phyloP scores from a whole-genome alignment of 768 basidiomycete species.

The Cytidiella melzeri region DNA sequence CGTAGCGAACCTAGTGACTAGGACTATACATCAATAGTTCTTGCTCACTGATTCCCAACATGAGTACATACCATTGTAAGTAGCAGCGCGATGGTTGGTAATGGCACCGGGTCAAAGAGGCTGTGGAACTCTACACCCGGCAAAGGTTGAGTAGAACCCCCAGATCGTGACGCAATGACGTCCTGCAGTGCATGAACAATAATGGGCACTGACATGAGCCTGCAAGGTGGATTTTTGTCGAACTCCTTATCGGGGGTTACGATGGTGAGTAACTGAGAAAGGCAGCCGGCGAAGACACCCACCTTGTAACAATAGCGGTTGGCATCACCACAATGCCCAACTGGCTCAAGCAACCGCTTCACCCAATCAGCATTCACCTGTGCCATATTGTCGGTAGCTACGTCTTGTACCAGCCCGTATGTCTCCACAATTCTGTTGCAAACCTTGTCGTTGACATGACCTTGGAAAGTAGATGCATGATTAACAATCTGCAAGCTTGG shows the following conservation, averaged over 20 bases:
- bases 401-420: too few relatives aligned
- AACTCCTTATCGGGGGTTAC: background rate
- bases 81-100: conserved; percentile 1
- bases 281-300: background rate
- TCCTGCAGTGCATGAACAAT: background rate
- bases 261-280: background rate
- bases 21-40: background rate
- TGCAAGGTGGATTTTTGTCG: background rate
- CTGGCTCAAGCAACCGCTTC: background rate
- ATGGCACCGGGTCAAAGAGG: background rate
- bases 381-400: background rate
- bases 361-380: background rate
- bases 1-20: background rate
- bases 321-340: background rate
- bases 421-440: background rate
- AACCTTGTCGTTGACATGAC: background rate
- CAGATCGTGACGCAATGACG: too few relatives aligned
- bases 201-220: background rate
- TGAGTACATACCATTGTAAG: background rate
- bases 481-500: background rate
- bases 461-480: background rate
- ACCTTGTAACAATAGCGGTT: background rate
- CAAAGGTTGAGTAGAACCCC: too few relatives aligned
- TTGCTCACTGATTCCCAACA: background rate
- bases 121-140: background rate